Conservation (phyloP, 108 stramenopile species). For the Fragilaria radians region DNA sequence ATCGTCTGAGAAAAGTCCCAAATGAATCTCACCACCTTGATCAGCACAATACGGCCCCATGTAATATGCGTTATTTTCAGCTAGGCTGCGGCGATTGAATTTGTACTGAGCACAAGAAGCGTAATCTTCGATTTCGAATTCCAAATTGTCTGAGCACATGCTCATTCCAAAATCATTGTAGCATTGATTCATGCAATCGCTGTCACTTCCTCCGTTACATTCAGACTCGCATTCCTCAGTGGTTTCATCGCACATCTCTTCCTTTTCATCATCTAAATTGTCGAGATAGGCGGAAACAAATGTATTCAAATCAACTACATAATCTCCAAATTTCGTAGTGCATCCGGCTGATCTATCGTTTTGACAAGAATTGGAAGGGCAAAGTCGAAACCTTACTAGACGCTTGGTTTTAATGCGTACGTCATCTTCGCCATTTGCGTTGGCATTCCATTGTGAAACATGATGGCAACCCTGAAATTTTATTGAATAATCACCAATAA, state of each 20-base stretch:
- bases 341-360: conserved; percentile 48
- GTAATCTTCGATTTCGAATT: conserved; percentile 9
- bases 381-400: conserved; percentile 79
- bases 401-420: conserved; percentile 72
- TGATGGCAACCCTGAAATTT: conserved; percentile 85
- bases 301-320: conserved; percentile 77
- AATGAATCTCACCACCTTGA: conserved; percentile 71
- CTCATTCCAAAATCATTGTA: conserved; percentile 13
- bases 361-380: conserved; percentile 53
- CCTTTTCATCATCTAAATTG: conserved; percentile 24
- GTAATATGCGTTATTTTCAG: conserved; percentile 49
- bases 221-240: conserved; percentile 1
- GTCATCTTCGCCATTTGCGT: conserved; percentile 49
- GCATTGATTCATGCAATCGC: conserved; percentile 29
- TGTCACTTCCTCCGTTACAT: conserved; percentile 5
- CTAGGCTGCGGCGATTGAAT: conserved; percentile 11
- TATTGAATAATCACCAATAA: conserved; percentile 57
- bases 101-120: conserved; percentile 23
- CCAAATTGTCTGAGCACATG: conserved; percentile 7
- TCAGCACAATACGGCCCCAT: conserved; percentile 82
- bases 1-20: conserved; percentile 79
- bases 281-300: conserved; percentile 55
- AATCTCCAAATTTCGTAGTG: conserved; percentile 64
- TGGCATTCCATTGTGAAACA: conserved; percentile 69
- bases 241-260: conserved; percentile 6